phyloP scores from a whole-genome alignment of 352 stramenopile species.

The Phytopythium boreale region DNA sequence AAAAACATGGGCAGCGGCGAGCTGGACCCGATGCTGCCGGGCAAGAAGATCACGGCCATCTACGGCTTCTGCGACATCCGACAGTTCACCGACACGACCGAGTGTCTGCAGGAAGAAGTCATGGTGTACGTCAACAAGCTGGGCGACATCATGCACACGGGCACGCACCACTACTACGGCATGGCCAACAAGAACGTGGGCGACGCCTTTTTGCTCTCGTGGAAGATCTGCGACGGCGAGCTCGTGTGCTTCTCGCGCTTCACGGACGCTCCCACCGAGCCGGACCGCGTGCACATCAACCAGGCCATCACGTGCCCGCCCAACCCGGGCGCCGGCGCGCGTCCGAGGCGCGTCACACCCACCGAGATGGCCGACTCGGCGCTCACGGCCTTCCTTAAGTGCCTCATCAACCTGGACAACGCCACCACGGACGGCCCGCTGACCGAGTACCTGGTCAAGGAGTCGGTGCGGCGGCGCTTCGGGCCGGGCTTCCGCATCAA shows the following conservation, averaged over 20 bases:
- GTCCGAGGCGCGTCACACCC: constrained; percentile 67
- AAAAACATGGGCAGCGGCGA: constrained; percentile 88
- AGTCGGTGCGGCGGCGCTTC: constrained; percentile 84
- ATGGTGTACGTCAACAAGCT: constrained; percentile 93
- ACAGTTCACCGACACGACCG: constrained; percentile 90
- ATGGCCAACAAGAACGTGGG: constrained; percentile 91
- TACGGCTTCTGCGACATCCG: constrained; percentile 96
- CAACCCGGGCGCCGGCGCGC: constrained; percentile 58
- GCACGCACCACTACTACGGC: constrained; percentile 81
- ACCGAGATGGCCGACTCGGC: constrained; percentile 93
- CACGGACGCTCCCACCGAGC: constrained; percentile 70
- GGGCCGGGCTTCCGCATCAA: constrained; percentile 76
- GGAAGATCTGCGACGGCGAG: constrained; percentile 90
- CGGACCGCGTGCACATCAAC: constrained; percentile 70
- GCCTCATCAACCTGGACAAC: constrained; percentile 87
- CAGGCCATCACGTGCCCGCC: constrained; percentile 66
- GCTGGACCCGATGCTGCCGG: constrained; percentile 86
- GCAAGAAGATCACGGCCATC: constrained; percentile 91
- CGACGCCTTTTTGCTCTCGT: constrained; percentile 93
- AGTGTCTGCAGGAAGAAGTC: constrained; percentile 89
- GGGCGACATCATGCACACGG: constrained; percentile 87
- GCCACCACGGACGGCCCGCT: constrained; percentile 73
- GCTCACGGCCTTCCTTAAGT: constrained; percentile 95
- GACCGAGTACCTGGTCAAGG: constrained; percentile 64
- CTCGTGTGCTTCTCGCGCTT: constrained; percentile 76